Evolutionary conservation across 2,329 filamentous ascomycete genomes (phyloP).

Genomic region (Fusarium subtropicale): DNA sequence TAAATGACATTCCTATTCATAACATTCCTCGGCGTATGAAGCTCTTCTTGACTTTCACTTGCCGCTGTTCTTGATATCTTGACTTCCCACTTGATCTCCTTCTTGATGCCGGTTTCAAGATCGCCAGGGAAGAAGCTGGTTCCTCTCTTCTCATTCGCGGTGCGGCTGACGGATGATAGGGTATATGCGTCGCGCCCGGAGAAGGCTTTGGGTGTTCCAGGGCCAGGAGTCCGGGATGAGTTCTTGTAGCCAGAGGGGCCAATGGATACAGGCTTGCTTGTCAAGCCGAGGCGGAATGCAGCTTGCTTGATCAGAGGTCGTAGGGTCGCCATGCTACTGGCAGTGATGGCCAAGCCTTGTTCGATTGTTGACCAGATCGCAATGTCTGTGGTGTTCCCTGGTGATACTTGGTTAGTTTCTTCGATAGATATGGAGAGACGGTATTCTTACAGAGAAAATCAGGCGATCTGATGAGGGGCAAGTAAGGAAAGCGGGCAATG

Average conservation of each 20-base stretch:
- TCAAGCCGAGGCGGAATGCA: conserved; percentile 26
- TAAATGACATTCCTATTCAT: not conserved
- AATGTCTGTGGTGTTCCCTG: conserved; percentile 54
- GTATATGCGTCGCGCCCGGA: conserved; percentile 22
- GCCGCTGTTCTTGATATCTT: conserved; percentile 13
- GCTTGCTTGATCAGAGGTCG: conserved; percentile 53
- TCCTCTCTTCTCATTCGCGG: not conserved
- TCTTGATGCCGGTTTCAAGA: conserved; percentile 12
- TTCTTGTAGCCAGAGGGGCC: conserved; percentile 26
- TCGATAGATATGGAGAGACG: accelerated
- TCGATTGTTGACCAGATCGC: conserved; percentile 61
- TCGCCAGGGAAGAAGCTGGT: not conserved
- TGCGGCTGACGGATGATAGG: conserved; percentile 22
- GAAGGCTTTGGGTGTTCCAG: conserved; percentile 34
- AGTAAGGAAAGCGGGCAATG: conserved; percentile 53
- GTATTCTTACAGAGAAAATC: conserved; percentile 55
- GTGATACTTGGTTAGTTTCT: not conserved
- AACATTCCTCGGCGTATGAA: conserved; percentile 13
- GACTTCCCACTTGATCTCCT: conserved; percentile 31
- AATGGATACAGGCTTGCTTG: conserved; percentile 27
- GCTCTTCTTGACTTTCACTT: conserved; percentile 37
- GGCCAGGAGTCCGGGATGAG: conserved; percentile 10
- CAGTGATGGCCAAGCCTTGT: conserved; percentile 58
- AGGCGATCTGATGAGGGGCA: conserved; percentile 48
- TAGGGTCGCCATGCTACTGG: conserved; percentile 57